A percentile compares a stretch with the other conserved stretches of the same genome.
phyloP scores from a whole-genome alignment of 805 yeast genomes.

The Metschnikowia shivogae region DNA sequence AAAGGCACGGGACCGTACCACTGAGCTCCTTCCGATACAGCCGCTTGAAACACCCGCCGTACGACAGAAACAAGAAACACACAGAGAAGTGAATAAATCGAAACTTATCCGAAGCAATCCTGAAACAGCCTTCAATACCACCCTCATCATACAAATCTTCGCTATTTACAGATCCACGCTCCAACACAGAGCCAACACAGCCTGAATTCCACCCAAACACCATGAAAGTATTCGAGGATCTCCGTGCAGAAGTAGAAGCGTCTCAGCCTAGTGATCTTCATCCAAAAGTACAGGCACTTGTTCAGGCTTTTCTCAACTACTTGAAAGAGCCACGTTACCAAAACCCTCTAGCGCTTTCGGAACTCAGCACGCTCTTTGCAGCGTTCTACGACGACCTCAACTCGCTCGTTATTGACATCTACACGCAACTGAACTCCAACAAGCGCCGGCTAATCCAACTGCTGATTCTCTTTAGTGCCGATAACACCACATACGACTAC shows the following conservation, averaged over 20 bases:
- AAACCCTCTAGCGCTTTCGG: slow-evolving; percentile 34
- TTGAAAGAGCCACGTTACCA: slow-evolving; percentile 42
- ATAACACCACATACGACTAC: slow-evolving; percentile 35
- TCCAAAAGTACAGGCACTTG: slow-evolving; percentile 26
- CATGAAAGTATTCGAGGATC: slow-evolving; percentile 10
- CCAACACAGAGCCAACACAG: not conserved
- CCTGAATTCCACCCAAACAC: slow-evolving; percentile 3
- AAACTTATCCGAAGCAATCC: not conserved
- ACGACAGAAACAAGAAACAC: not conserved
- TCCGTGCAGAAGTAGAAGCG: slow-evolving; percentile 23
- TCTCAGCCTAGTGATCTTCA: slow-evolving; percentile 19
- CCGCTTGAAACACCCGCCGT: not conserved
- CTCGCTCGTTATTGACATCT: slow-evolving; percentile 28
- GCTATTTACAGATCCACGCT: not conserved
- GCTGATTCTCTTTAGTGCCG: slow-evolving; percentile 25
- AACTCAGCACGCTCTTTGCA: slow-evolving; percentile 31
- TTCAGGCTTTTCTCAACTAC: slow-evolving; percentile 29
- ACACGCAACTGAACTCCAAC: slow-evolving; percentile 35
- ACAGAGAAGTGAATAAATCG: not conserved
- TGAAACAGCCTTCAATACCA: not conserved
- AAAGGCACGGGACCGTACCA: slow-evolving; percentile 2
- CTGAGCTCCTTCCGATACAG: not conserved
- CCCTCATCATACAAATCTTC: not conserved
- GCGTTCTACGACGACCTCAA: slow-evolving; percentile 37
- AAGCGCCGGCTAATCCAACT: slow-evolving; percentile 35